A percentile compares a stretch with the other conserved stretches of the same genome.
Conservation (phyloP, 768 basidiomycete genomes). For the Rhodotorula kratochvilovae region DNA sequence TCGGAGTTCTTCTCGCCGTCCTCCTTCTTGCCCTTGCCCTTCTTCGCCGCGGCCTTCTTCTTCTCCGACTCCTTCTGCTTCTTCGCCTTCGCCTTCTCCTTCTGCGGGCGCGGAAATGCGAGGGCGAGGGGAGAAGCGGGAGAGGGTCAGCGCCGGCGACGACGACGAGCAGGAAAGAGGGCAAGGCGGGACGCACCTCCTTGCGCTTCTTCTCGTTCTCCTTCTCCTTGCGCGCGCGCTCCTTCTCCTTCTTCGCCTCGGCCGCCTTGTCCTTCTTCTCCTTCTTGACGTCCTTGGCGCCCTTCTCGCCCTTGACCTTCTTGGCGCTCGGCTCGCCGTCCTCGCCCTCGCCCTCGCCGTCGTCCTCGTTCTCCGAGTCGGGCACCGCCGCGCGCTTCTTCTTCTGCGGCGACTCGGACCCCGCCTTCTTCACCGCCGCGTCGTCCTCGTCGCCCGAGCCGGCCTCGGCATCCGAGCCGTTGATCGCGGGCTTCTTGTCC, state of each 20-base stretch:
- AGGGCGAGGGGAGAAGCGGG: too few species aligned
- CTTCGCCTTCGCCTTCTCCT: conserved; percentile 17
- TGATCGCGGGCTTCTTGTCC: conserved; percentile 49
- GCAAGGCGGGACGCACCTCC: conserved; percentile 35
- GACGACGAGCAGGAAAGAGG: not conserved
- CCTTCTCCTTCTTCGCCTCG: conserved; percentile 48
- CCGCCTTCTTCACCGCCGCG: not conserved
- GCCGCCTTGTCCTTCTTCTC: conserved; percentile 2
- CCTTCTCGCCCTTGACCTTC: not conserved
- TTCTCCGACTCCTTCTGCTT: conserved; percentile 50
- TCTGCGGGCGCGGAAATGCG: not conserved
- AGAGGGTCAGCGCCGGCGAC: too few species aligned
- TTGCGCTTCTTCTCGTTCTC: conserved; percentile 52
- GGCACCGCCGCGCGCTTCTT: conserved; percentile 52
- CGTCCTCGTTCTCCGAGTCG: conserved; percentile 39
- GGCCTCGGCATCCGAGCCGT: conserved; percentile 41
- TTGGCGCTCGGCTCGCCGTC: conserved; percentile 15
- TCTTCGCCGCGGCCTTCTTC: conserved; percentile 44
- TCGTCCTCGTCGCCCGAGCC: not conserved
- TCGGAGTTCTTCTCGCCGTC: conserved; percentile 48
- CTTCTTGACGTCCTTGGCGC: not conserved
- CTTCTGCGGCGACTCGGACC: conserved; percentile 11
- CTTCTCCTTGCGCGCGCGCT: conserved; percentile 34
- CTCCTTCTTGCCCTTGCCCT: conserved; percentile 53
- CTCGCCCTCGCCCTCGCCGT: conserved; percentile 12